Percentiles rank a stretch among this genome's conserved stretches.
These are phyloP conservation scores for Penicillium paxilli DNA, from an alignment of 495 filamentous ascomycete species.

Conservation along the genomic window DNA sequence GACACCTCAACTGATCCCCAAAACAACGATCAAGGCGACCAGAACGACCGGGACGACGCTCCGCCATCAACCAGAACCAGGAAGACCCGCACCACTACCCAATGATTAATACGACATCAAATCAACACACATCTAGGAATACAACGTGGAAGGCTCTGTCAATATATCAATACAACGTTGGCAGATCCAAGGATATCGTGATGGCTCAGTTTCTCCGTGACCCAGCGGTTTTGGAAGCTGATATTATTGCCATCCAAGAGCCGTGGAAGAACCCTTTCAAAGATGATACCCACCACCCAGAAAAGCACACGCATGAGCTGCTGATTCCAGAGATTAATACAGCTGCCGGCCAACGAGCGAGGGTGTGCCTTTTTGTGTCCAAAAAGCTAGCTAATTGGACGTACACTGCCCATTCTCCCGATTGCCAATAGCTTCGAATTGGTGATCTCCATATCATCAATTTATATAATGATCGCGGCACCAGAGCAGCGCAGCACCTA, in stretches of 20 bases:
- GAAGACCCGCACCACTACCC: no score
- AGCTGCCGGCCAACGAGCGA: not conserved
- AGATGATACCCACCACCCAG: constrained; percentile 17
- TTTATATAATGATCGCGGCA: not conserved
- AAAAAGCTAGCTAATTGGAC: no score
- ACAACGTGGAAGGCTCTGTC: no score
- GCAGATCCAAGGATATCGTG: constrained; percentile 14
- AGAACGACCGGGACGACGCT: no score
- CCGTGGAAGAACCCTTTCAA: constrained; percentile 13
- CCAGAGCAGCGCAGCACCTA: not conserved
- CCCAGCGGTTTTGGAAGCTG: constrained; percentile 3
- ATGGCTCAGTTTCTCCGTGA: constrained; percentile 21
- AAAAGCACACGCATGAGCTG: constrained; percentile 8
- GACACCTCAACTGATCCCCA: no score
- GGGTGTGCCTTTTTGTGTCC: not conserved
- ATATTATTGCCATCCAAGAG: constrained; percentile 24
- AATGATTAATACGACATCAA: no score
- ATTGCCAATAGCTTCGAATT: no score
- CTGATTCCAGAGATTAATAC: constrained; percentile 5
- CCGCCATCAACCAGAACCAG: no score
- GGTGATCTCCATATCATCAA: not conserved
- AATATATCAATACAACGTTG: constrained; percentile 16
- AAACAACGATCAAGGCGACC: no score
- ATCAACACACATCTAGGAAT: no score
- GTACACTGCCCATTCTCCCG: no score